These are phyloP conservation scores for Dujonia santamariae DNA, from an alignment of 1,139 yeast genomes.

Conservation along the genomic window DNA sequence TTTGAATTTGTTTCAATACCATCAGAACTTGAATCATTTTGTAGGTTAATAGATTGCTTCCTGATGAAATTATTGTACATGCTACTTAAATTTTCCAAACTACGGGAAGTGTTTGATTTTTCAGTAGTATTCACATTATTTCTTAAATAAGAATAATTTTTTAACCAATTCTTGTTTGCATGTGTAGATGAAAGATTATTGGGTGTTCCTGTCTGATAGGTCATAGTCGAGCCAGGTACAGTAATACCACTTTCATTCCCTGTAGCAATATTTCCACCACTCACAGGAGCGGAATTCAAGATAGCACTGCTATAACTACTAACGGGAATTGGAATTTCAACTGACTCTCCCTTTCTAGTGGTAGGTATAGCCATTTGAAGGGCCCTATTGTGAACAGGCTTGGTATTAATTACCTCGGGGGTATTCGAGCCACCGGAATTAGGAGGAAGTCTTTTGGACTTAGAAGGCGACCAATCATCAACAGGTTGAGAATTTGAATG, in stretches of 20 bases:
- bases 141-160: constrained; percentile 22
- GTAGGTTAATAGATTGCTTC: constrained; percentile 2
- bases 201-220: no score
- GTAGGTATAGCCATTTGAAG: constrained; percentile 85
- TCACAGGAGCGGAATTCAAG: not conserved
- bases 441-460: constrained; percentile 2
- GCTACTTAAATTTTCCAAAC: constrained; percentile 21
- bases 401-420: constrained; percentile 11
- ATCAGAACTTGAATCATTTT: no score
- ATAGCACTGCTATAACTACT: constrained; percentile 7
- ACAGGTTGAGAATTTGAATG: not conserved
- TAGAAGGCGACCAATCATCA: constrained; percentile 6
- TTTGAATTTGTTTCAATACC: no score
- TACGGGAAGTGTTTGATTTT: constrained; percentile 6
- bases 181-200: constrained; percentile 7
- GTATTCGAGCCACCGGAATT: constrained; percentile 4
- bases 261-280: constrained; percentile 5
- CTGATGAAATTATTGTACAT: constrained; percentile 18
- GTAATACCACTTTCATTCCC: no score
- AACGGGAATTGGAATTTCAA: constrained; percentile 55
- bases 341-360: constrained; percentile 72
- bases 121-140: constrained; percentile 8
- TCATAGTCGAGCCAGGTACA: no score
- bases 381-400: constrained; percentile 53
- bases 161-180: constrained; percentile 21